phyloP scores from a whole-genome alignment of 805 yeast species.

The Tetrapisispora nanseiensis region DNA sequence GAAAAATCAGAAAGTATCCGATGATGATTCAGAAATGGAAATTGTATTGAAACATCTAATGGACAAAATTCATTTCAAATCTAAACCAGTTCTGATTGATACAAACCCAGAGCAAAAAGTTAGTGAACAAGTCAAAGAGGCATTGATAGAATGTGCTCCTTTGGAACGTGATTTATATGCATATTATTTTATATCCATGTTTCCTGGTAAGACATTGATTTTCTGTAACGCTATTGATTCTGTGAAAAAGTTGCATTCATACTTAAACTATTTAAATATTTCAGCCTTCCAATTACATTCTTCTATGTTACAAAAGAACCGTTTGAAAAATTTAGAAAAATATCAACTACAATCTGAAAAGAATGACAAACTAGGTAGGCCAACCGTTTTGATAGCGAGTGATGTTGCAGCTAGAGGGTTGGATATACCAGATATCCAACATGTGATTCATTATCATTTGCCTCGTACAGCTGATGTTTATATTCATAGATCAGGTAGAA shows the following conservation, averaged over 20 bases:
- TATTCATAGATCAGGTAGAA: slow-evolving; percentile 93
- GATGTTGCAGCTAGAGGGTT: slow-evolving; percentile 98
- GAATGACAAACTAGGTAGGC: slow-evolving; percentile 34
- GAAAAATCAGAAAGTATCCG: slow-evolving; percentile 18
- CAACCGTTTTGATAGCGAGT: slow-evolving; percentile 76
- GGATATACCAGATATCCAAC: slow-evolving; percentile 83
- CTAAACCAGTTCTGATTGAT: slow-evolving; percentile 65
- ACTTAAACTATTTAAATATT: slow-evolving; percentile 58
- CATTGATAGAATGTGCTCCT: slow-evolving; percentile 84
- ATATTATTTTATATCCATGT: slow-evolving; percentile 77
- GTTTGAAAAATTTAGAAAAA: slow-evolving; percentile 75
- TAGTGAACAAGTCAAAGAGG: slow-evolving; percentile 67
- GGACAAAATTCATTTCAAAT: slow-evolving; percentile 61
- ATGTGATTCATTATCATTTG: slow-evolving; percentile 90
- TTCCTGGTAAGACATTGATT: slow-evolving; percentile 81
- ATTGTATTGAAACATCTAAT: slow-evolving; percentile 59
- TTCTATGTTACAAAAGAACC: slow-evolving; percentile 88
- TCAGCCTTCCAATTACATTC: slow-evolving; percentile 77
- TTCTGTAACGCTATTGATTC: slow-evolving; percentile 95
- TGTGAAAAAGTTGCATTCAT: slow-evolving; percentile 75
- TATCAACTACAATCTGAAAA: slow-evolving; percentile 34
- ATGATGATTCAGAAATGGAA: slow-evolving; percentile 33
- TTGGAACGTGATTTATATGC: slow-evolving; percentile 82
- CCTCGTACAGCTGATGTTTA: slow-evolving; percentile 93
- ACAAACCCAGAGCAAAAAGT: slow-evolving; percentile 79